phyloP scores from a whole-genome alignment of 306 rosid genomes.

The Vigna unguiculata region DNA sequence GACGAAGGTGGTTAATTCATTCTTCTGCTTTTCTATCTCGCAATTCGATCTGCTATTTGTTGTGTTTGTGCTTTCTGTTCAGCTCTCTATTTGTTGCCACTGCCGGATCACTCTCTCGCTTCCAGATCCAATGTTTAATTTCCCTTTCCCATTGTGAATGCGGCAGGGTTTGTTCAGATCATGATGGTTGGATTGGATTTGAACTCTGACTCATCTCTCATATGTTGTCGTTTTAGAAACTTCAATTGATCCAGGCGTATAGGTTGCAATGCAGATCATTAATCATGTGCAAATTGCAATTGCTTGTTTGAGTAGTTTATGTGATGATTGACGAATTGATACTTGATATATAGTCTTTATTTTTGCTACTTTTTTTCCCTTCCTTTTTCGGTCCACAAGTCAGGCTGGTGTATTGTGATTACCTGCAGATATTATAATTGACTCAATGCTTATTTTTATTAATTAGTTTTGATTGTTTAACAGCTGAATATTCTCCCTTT shows the following conservation, averaged over 20 bases:
- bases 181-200: slow-evolving; percentile 41
- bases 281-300: slow-evolving; percentile 15
- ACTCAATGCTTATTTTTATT: not conserved
- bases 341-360: slow-evolving; percentile 49
- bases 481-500: slow-evolving; percentile 92
- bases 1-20: slow-evolving; percentile 74
- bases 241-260: slow-evolving; percentile 27
- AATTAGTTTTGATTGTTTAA: slow-evolving; percentile 44
- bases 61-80: not conserved
- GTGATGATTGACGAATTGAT: slow-evolving; percentile 33
- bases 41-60: slow-evolving; percentile 44
- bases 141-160: slow-evolving; percentile 14
- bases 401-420: slow-evolving; percentile 1
- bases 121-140: slow-evolving; percentile 65
- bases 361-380: slow-evolving; percentile 15
- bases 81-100: slow-evolving; percentile 22
- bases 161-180: slow-evolving; percentile 39
- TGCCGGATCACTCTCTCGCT: slow-evolving; percentile 46
- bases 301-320: slow-evolving; percentile 39
- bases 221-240: slow-evolving; percentile 24
- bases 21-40: slow-evolving; percentile 7
- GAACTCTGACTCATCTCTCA: slow-evolving; percentile 39
- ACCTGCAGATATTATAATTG: not conserved
- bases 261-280: slow-evolving; percentile 49
- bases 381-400: not conserved